Conservation (phyloP, 352 stramenopile genomes). For the Globisporangium cederbergense region DNA sequence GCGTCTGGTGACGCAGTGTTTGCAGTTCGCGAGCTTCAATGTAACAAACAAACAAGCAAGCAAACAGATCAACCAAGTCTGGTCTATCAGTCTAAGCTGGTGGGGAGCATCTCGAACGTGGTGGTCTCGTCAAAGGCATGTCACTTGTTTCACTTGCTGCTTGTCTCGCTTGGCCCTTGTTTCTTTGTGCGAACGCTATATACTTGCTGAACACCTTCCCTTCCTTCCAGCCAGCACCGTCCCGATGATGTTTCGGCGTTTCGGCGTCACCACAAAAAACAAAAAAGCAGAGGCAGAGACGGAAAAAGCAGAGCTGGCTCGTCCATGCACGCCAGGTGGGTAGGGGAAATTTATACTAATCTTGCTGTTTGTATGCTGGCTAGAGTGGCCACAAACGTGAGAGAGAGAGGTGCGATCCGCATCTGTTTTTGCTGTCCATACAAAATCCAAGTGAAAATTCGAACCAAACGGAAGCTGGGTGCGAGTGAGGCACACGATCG, state of each 20-base stretch:
- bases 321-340: neutral
- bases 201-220: too few relatives aligned
- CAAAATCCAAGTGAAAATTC: neutral
- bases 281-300: slow-evolving; percentile 3
- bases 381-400: neutral
- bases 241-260: neutral
- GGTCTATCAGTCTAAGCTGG: too few relatives aligned
- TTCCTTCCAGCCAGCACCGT: neutral
- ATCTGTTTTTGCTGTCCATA: neutral
- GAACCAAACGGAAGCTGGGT: slow-evolving; percentile 7
- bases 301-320: neutral
- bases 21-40: too few relatives aligned
- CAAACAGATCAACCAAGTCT: too few relatives aligned
- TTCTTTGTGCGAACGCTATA: too few relatives aligned
- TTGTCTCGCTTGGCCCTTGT: too few relatives aligned
- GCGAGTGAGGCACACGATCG: slow-evolving; percentile 8
- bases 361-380: neutral
- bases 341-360: neutral
- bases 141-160: too few relatives aligned
- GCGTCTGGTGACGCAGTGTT: too few relatives aligned
- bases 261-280: neutral
- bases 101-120: too few relatives aligned
- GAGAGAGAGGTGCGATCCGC: slow-evolving; percentile 6
- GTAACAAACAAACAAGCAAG: too few relatives aligned
- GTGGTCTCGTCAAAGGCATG: too few relatives aligned